Evolutionary conservation across 106 monocot species (phyloP).

Genomic region (Amphibolis antarctica): DNA sequence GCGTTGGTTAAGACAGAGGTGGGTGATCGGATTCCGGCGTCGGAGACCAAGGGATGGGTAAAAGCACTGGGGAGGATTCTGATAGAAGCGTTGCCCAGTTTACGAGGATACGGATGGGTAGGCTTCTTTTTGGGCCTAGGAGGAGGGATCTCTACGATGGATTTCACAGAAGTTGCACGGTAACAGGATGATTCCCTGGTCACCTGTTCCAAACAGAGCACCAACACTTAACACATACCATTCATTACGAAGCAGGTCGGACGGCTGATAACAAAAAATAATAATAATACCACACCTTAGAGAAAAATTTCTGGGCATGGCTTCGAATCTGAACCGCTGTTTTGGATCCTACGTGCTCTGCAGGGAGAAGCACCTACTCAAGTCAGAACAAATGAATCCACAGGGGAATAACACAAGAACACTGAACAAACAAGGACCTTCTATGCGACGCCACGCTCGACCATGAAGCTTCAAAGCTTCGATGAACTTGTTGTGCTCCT

Average conservation of each 20-base stretch:
- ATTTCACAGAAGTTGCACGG: conserved; percentile 5
- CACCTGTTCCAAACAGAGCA: conserved; percentile 23
- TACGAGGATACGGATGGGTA: conserved; percentile 69
- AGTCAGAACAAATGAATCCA: conserved; percentile 1
- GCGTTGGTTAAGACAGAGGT: conserved; percentile 46
- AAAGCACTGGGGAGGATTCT: conserved; percentile 1
- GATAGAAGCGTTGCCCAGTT: conserved; percentile 11
- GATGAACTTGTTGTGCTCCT: conserved; percentile 20
- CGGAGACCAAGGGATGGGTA: conserved; percentile 6
- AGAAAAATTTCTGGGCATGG: conserved; percentile 83
- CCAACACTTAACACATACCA: no score
- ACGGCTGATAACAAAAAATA: no score
- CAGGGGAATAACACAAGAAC: no score
- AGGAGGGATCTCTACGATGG: conserved; percentile 65
- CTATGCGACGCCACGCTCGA: conserved; percentile 15
- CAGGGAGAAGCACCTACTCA: conserved; percentile 1
- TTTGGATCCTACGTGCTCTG: conserved; percentile 66
- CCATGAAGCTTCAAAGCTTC: conserved; percentile 23
- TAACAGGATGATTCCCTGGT: conserved; percentile 18
- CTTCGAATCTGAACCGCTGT: conserved; percentile 75
- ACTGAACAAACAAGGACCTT: conserved; percentile 13
- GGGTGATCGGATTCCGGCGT: conserved; percentile 44
- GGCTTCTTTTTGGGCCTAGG: conserved; percentile 79
- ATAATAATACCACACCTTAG: conserved; percentile 46
- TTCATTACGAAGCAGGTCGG: no score